Conservation (phyloP, 2,329 filamentous ascomycete genomes). For the Colletotrichum lini region DNA sequence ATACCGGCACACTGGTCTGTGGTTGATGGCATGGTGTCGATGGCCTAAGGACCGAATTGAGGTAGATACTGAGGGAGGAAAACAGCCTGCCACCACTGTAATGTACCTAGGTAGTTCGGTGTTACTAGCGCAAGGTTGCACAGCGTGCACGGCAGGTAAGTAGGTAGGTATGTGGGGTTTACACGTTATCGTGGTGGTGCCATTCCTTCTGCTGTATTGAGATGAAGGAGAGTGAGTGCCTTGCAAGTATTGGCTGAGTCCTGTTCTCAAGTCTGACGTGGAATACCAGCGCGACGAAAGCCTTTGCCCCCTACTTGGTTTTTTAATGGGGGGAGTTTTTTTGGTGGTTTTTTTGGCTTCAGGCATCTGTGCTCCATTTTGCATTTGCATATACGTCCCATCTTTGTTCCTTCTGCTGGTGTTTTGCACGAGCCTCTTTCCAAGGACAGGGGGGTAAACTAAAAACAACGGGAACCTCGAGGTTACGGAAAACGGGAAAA, state of each 20-base stretch:
- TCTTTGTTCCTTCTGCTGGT: constrained; percentile 21
- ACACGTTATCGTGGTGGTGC: background rate
- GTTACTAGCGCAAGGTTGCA: constrained; percentile 16
- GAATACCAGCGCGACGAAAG: constrained; percentile 2
- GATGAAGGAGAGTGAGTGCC: constrained; percentile 23
- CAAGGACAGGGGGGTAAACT: background rate
- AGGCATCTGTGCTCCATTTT: constrained; percentile 32
- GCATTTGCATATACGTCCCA: constrained; percentile 37
- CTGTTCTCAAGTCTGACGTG: background rate
- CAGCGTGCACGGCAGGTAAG: constrained; percentile 6
- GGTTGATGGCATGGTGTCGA: constrained; percentile 1
- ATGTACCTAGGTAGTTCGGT: too few relatives aligned
- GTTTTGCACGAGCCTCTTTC: constrained; percentile 26
- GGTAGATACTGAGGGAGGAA: constrained; percentile 10
- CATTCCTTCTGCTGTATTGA: background rate
- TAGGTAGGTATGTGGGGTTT: background rate
- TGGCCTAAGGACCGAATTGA: constrained; percentile 24
- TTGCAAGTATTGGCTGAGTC: constrained; percentile 28
- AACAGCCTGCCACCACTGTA: constrained; percentile 17
- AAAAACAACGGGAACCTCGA: background rate
- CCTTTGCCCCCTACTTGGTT: too few relatives aligned
- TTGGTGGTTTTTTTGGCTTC: too few relatives aligned
- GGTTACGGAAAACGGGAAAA: background rate
- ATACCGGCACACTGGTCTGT: constrained; percentile 15
- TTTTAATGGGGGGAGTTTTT: too few relatives aligned